Evolutionary conservation across 2,329 filamentous ascomycete genomes (phyloP).

Genomic region (Pseudonectria buxi): DNA sequence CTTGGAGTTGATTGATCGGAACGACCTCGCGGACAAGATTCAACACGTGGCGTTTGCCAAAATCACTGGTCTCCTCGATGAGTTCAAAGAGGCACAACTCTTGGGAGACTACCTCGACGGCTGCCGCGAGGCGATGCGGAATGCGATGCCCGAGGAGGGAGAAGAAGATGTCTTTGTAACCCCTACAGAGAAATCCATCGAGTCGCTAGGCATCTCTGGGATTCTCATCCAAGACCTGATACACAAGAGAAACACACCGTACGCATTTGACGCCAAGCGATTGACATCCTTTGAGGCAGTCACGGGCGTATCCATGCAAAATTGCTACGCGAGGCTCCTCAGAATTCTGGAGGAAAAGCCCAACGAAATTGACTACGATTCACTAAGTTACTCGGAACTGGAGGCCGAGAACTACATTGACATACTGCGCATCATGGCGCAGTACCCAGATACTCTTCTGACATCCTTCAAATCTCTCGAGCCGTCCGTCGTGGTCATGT

Average conservation of each 20-base stretch:
- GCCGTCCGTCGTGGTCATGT: slow-evolving; percentile 58
- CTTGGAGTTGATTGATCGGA: slow-evolving; percentile 29
- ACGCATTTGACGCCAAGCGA: slow-evolving; percentile 16
- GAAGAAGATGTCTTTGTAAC: slow-evolving; percentile 7
- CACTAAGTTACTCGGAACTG: slow-evolving; percentile 8
- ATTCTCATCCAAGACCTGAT: slow-evolving; percentile 19
- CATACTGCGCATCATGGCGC: slow-evolving; percentile 48
- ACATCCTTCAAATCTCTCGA: slow-evolving; percentile 62
- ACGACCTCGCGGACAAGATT: slow-evolving; percentile 26
- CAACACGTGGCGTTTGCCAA: slow-evolving; percentile 45
- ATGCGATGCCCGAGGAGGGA: slow-evolving; percentile 2
- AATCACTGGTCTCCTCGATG: slow-evolving; percentile 32
- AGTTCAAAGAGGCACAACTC: slow-evolving; percentile 8
- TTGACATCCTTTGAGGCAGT: slow-evolving; percentile 25
- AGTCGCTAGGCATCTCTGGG: slow-evolving; percentile 10
- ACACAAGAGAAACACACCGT: slow-evolving; percentile 18
- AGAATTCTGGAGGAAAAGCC: slow-evolving; percentile 2
- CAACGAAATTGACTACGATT: slow-evolving; percentile 6
- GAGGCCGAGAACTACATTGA: slow-evolving; percentile 18
- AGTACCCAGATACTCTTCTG: slow-evolving; percentile 58
- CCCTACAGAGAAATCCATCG: slow-evolving; percentile 7
- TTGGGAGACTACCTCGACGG: slow-evolving; percentile 16
- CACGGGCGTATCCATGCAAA: slow-evolving; percentile 15
- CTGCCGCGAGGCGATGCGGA: slow-evolving; percentile 4
- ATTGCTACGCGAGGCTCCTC: slow-evolving; percentile 15